phyloP scores from a whole-genome alignment of 495 filamentous ascomycete species.

The Poronia punctata region DNA sequence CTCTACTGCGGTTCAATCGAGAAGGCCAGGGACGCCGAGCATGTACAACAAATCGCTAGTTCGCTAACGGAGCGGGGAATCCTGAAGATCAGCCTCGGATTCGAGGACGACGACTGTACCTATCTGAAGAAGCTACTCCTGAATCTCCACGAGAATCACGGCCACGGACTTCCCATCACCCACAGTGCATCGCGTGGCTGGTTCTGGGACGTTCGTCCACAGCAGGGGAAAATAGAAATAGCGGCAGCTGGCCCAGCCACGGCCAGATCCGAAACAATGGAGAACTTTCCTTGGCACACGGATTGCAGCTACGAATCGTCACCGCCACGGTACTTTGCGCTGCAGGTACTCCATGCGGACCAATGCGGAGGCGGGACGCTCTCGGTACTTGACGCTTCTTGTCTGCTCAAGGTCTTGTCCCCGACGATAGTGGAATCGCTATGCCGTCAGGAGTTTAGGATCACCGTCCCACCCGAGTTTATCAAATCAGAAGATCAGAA shows the following conservation, averaged over 20 bases:
- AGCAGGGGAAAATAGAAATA: too few relatives aligned
- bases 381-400: slow-evolving; percentile 26
- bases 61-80: slow-evolving; percentile 17
- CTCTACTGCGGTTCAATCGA: too few relatives aligned
- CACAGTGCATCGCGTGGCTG: slow-evolving; percentile 32
- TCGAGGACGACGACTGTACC: slow-evolving; percentile 18
- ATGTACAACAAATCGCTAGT: too few relatives aligned
- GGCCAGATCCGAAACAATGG: slow-evolving; percentile 16
- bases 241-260: too few relatives aligned
- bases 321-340: slow-evolving; percentile 12
- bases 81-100: slow-evolving; percentile 22
- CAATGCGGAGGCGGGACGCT: slow-evolving; percentile 31
- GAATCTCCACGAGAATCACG: slow-evolving; percentile 22
- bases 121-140: slow-evolving; percentile 26
- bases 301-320: slow-evolving; percentile 16
- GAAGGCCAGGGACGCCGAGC: too few relatives aligned
- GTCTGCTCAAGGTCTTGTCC: slow-evolving; percentile 22
- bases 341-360: slow-evolving; percentile 33
- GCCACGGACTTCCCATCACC: slow-evolving; percentile 29
- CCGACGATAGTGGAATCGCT: slow-evolving; percentile 12
- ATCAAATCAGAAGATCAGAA: slow-evolving; percentile 16
- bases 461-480: slow-evolving; percentile 31
- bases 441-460: slow-evolving; percentile 14
- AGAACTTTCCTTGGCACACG: slow-evolving; percentile 16
- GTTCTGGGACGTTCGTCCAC: slow-evolving; percentile 34